A percentile compares a stretch with the other conserved stretches of the same genome.
Evolutionary conservation across 352 stramenopile genomes (phyloP).

Genomic region (Pythium myriotylum): DNA sequence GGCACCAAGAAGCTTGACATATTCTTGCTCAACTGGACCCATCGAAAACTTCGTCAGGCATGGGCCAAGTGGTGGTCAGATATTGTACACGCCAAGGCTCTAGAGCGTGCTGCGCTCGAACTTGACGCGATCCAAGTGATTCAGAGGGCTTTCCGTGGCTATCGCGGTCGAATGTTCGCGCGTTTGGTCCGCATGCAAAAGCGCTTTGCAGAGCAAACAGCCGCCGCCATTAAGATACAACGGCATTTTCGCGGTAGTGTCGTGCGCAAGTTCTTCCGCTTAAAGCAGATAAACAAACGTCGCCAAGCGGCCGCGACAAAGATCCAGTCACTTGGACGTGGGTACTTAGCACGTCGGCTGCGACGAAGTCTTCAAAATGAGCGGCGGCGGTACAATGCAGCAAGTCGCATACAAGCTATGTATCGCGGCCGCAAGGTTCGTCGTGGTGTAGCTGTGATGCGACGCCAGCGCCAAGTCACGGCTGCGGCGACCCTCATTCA

Average conservation of each 20-base stretch:
- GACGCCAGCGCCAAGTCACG: conserved; percentile 32
- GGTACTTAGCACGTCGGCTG: conserved; percentile 39
- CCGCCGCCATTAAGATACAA: conserved; percentile 57
- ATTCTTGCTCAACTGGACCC: conserved; percentile 71
- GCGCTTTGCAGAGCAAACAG: conserved; percentile 39
- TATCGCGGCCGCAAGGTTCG: conserved; percentile 57
- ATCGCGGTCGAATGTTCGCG: conserved; percentile 48
- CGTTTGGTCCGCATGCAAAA: conserved; percentile 50
- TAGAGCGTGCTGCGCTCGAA: conserved; percentile 51
- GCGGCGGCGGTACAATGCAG: conserved; percentile 36
- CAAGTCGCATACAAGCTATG: conserved; percentile 60
- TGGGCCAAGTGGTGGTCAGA: conserved; percentile 74
- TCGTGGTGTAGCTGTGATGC: conserved; percentile 30
- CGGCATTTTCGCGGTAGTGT: conserved; percentile 62
- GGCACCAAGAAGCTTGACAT: conserved; percentile 74
- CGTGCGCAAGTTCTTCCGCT: conserved; percentile 59
- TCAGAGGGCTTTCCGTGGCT: conserved; percentile 61
- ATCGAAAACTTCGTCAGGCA: conserved; percentile 63
- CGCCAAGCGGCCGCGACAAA: conserved; percentile 44
- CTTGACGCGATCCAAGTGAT: conserved; percentile 56
- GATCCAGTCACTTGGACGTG: conserved; percentile 58
- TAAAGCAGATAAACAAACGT: conserved; percentile 46
- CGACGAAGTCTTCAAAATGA: conserved; percentile 27
- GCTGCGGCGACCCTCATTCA: conserved; percentile 65
- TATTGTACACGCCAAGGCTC: conserved; percentile 50